Evolutionary conservation across 140 eudicot species (phyloP).

Genomic region (Oenanthe javanica): DNA sequence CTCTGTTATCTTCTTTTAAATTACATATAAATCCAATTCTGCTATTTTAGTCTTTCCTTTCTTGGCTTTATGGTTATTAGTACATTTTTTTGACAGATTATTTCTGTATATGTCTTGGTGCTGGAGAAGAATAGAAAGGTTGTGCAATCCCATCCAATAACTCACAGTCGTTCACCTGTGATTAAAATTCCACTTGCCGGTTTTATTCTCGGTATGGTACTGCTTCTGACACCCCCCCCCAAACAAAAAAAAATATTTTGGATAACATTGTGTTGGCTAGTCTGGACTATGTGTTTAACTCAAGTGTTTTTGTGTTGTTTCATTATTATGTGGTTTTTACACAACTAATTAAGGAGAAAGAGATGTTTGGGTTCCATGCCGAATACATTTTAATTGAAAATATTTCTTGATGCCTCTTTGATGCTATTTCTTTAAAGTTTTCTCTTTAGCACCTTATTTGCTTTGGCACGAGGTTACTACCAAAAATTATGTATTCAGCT

Average conservation of each 20-base stretch:
- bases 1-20: not conserved
- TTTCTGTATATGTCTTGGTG: constrained; percentile 55
- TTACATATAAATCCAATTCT: too few relatives aligned
- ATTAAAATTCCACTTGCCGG: constrained; percentile 59
- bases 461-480: not conserved
- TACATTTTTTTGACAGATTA: constrained; percentile 37
- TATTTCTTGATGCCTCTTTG: not conserved
- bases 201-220: constrained; percentile 51
- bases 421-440: not conserved
- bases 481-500: not conserved
- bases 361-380: not conserved
- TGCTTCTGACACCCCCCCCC: not conserved
- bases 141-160: constrained; percentile 15
- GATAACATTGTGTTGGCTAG: not conserved
- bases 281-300: not conserved
- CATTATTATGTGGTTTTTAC: not conserved
- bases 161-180: constrained; percentile 13
- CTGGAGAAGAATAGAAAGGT: constrained; percentile 32
- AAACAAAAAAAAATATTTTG: not conserved
- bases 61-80: constrained; percentile 4
- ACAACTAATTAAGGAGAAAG: not conserved
- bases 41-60: not conserved
- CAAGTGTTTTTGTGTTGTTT: not conserved
- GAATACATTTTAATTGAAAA: not conserved
- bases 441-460: not conserved